Conservation (phyloP, 495 filamentous ascomycete species). For the Lepraria neglecta region DNA sequence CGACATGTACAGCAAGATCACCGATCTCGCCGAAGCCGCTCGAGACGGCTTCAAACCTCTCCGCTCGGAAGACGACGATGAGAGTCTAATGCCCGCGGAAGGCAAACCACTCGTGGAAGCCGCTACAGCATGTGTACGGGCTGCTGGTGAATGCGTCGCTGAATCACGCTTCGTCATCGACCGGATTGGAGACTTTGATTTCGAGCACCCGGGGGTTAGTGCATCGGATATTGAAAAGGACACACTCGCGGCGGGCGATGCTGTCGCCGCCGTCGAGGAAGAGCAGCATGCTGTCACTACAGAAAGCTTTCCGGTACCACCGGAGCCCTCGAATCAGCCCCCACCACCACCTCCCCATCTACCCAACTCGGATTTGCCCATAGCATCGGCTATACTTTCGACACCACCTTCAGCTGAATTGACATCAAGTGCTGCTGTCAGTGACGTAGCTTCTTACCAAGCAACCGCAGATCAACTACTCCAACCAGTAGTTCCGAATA, state of each 20-base stretch:
- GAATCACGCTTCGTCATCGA: constrained; percentile 83
- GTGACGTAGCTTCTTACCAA: neutral
- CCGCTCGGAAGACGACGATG: constrained; percentile 57
- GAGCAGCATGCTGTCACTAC: constrained; percentile 3
- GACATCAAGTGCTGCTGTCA: neutral
- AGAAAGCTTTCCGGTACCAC: constrained; percentile 7
- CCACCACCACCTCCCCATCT: constrained; percentile 17
- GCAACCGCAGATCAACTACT: constrained; percentile 28
- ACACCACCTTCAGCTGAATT: neutral
- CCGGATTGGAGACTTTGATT: constrained; percentile 88
- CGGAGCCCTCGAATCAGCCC: constrained; percentile 17
- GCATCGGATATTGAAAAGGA: constrained; percentile 20
- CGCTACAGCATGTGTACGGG: constrained; percentile 83
- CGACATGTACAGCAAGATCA: constrained; percentile 72
- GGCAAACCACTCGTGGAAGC: constrained; percentile 69
- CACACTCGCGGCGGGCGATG: constrained; percentile 19
- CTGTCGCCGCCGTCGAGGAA: constrained; percentile 12
- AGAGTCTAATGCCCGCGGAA: constrained; percentile 72
- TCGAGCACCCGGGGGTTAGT: constrained; percentile 55
- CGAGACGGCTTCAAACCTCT: constrained; percentile 65
- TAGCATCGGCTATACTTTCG: constrained; percentile 4
- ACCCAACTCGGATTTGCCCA: constrained; percentile 1
- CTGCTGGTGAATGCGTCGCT: constrained; percentile 82
- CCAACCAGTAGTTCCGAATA: constrained; percentile 31
- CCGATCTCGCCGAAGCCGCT: constrained; percentile 71